Evolutionary conservation across 345 rosid genomes (phyloP), one percentile per base, ranked within the genome.

Genomic region (Syzygium aqueum): DNA sequence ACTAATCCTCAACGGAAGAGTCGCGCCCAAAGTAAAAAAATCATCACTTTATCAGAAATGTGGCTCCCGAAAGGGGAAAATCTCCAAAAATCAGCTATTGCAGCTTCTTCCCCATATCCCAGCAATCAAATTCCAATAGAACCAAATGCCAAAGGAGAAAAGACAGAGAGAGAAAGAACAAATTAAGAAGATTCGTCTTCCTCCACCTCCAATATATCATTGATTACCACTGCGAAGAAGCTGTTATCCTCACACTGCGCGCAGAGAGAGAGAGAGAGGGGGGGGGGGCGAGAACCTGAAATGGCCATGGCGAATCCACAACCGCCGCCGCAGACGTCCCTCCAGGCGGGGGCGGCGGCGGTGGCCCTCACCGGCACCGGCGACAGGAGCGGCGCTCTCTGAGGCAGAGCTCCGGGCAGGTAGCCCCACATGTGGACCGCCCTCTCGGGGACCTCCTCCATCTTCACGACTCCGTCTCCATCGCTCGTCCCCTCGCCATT

Each of bases 301-400:
- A 95, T 95, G 86, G 98, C 99, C 94, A 96, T 93, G 88, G 99
- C 99, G 89, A 96, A 98, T 51, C 99, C 99, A 77, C 99, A 98
- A 6, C 99, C 99, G 8, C 99, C 98, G 51, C 99, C 98, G 51
- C 94, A 96, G 2, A 96, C 99, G 67, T 96, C 98, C 87, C 88
- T 93, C 99, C 99, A 98, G 30, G 92, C 27, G 21, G 91, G 63
- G 53, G 86, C 88, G n/a, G 59, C 85, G 11, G 88, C 54, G 14
- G 93, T 56, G 51, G 92, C 50, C 80, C 89, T 87, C 0, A 95
- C 97, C 16, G 33, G 77, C 17, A 93, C 91, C 30, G 99, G 99
- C 21, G 98, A 96, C 59, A 93, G 67, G 51, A 98, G 85, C 89
- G 99, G 99, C 52, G 97, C 89, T 51, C 98, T 90, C 87, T 95